phyloP scores from a whole-genome alignment of 108 stramenopile genomes.

The Pinguiococcus pyrenoidosus region DNA sequence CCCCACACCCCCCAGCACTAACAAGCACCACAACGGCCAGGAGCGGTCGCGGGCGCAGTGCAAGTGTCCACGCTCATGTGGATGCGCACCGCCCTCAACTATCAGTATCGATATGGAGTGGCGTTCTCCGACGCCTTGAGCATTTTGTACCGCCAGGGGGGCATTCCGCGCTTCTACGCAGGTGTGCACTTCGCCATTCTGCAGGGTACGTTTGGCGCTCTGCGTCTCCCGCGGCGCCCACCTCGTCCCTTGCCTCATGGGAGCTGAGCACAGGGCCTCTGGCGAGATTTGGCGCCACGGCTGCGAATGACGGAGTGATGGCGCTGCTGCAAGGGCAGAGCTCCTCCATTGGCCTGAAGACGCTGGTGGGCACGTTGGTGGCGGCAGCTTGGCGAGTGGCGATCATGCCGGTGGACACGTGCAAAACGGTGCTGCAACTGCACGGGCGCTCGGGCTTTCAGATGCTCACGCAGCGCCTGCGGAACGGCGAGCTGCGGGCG shows the following conservation, averaged over 20 bases:
- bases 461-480: conserved; percentile 33
- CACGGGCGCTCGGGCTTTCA: conserved; percentile 32
- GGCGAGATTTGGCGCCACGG: conserved; percentile 70
- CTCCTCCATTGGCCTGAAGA: conserved; percentile 63
- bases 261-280: conserved; percentile 45
- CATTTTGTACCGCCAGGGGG: conserved; percentile 76
- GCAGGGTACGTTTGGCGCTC: conserved; percentile 27
- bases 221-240: neutral
- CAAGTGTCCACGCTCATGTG: conserved; percentile 93
- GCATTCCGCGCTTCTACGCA: conserved; percentile 73
- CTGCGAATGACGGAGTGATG: conserved; percentile 65
- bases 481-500: conserved; percentile 41
- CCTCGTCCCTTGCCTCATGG: neutral
- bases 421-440: conserved; percentile 83
- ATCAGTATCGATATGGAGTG: conserved; percentile 82
- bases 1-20: too few species aligned
- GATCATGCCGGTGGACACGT: conserved; percentile 83
- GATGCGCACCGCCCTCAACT: conserved; percentile 87
- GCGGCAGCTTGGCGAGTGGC: conserved; percentile 73
- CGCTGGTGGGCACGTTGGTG: conserved; percentile 53
- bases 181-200: conserved; percentile 75
- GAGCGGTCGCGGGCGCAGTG: conserved; percentile 65
- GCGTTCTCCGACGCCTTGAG: conserved; percentile 51
- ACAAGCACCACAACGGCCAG: too few species aligned
- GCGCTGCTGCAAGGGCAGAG: conserved; percentile 20